These are phyloP conservation scores for Sclerotinia sclerotiorum DNA, from an alignment of 2,329 filamentous ascomycete genomes.

Conservation along the genomic window DNA sequence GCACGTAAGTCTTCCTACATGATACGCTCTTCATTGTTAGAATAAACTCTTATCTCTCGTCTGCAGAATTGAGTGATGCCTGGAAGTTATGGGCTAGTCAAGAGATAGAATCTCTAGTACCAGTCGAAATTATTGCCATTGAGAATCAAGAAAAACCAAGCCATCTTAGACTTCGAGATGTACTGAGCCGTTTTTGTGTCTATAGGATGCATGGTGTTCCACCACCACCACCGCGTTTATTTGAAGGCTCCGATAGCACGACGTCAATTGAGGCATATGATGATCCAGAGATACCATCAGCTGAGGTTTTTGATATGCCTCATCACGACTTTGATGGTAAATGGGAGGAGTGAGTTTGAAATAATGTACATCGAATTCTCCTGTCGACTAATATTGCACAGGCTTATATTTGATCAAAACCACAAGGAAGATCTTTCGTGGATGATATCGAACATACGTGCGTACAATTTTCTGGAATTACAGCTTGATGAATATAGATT, in stretches of 20 bases:
- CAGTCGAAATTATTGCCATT: background rate
- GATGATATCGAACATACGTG: constrained; percentile 38
- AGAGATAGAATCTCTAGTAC: background rate
- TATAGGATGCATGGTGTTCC: constrained; percentile 11
- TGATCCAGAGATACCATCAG: constrained; percentile 28
- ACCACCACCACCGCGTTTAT: background rate
- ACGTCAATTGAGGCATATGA: background rate
- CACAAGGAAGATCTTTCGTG: constrained; percentile 37
- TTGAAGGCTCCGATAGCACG: background rate
- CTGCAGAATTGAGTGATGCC: background rate
- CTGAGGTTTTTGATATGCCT: constrained; percentile 35
- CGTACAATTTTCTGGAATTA: constrained; percentile 1
- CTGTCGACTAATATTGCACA: constrained; percentile 24
- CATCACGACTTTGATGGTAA: constrained; percentile 31
- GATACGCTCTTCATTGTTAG: background rate
- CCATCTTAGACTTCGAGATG: background rate
- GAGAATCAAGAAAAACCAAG: background rate
- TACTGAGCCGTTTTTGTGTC: constrained; percentile 6
- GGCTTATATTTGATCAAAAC: constrained; percentile 38
- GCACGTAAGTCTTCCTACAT: background rate
- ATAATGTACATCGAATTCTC: background rate
- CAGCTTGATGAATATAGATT: background rate
- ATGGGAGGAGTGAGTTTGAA: constrained; percentile 36
- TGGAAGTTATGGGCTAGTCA: background rate
- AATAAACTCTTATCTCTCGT: background rate